These are phyloP conservation scores for Fusarium domesticum DNA, from an alignment of 2,329 filamentous ascomycete species.

Conservation along the genomic window DNA sequence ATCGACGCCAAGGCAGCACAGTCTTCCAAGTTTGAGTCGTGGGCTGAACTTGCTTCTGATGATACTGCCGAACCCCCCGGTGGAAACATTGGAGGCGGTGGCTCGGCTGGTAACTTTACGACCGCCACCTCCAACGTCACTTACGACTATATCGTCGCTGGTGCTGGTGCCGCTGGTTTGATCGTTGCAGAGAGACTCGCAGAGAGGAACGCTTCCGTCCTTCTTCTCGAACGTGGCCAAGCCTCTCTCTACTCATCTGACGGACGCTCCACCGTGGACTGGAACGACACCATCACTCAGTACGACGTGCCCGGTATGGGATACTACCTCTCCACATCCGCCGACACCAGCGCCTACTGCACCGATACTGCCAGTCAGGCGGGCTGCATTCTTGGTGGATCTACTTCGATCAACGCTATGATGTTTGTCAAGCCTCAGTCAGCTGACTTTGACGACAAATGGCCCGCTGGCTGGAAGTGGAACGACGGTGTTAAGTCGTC, in stretches of 20 bases:
- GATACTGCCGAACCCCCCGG: conserved; percentile 28
- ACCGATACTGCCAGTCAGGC: conserved; percentile 69
- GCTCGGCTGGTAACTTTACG: conserved; percentile 26
- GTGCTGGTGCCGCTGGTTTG: conserved; percentile 60
- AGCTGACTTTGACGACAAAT: conserved; percentile 69
- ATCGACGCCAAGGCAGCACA: conserved; percentile 38
- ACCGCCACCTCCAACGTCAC: conserved; percentile 33
- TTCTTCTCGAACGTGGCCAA: conserved; percentile 55
- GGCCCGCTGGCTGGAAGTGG: conserved; percentile 66
- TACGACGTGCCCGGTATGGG: conserved; percentile 71
- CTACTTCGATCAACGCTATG: conserved; percentile 64
- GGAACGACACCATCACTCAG: conserved; percentile 63
- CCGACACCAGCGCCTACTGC: conserved; percentile 61
- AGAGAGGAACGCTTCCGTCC: conserved; percentile 61
- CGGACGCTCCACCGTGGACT: conserved; percentile 62
- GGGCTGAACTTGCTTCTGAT: conserved; percentile 44
- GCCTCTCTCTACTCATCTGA: conserved; percentile 61
- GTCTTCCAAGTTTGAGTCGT: conserved; percentile 40
- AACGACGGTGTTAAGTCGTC: conserved; percentile 58
- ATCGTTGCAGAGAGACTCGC: conserved; percentile 55
- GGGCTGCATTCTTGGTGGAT: conserved; percentile 67
- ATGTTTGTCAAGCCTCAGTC: conserved; percentile 67
- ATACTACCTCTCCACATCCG: conserved; percentile 66
- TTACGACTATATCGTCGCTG: conserved; percentile 64
- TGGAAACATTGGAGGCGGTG: conserved; percentile 29